Conservation (phyloP, 257 asterid species). For the Leptodermis oblonga region DNA sequence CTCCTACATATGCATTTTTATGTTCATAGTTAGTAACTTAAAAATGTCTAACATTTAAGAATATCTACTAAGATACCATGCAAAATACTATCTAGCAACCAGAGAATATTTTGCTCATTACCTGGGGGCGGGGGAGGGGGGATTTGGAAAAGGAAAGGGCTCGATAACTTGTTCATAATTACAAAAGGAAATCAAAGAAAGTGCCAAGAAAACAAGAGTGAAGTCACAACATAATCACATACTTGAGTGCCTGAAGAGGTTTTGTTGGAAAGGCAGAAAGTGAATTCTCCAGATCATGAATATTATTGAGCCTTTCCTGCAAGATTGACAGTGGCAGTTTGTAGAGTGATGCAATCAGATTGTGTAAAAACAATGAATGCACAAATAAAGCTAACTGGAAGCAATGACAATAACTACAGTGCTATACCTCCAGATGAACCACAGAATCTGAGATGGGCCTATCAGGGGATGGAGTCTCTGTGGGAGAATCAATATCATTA, state of each 20-base stretch:
- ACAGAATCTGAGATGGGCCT: slow-evolving; percentile 37
- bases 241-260: slow-evolving; percentile 97
- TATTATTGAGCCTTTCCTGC: slow-evolving; percentile 60
- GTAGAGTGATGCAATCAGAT: slow-evolving; percentile 12
- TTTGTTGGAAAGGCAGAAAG: slow-evolving; percentile 85
- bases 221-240: slow-evolving; percentile 12
- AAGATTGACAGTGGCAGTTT: slow-evolving; percentile 16
- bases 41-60: not conserved
- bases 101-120: slow-evolving; percentile 1
- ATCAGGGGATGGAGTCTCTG: slow-evolving; percentile 32
- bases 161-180: not conserved
- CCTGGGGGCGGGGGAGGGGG: no score
- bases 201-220: slow-evolving; percentile 13
- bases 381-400: not conserved
- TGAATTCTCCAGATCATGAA: slow-evolving; percentile 65
- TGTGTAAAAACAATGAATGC: slow-evolving; percentile 7
- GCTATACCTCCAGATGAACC: slow-evolving; percentile 46
- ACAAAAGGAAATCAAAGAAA: not conserved
- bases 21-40: not conserved
- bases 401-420: not conserved
- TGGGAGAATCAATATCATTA: slow-evolving; percentile 42
- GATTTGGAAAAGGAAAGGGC: not conserved
- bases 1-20: not conserved
- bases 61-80: slow-evolving; percentile 1
- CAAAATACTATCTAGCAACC: not conserved